phyloP scores from a whole-genome alignment of 2,329 filamentous ascomycete genomes.

The Aspergillus costaricaensis region DNA sequence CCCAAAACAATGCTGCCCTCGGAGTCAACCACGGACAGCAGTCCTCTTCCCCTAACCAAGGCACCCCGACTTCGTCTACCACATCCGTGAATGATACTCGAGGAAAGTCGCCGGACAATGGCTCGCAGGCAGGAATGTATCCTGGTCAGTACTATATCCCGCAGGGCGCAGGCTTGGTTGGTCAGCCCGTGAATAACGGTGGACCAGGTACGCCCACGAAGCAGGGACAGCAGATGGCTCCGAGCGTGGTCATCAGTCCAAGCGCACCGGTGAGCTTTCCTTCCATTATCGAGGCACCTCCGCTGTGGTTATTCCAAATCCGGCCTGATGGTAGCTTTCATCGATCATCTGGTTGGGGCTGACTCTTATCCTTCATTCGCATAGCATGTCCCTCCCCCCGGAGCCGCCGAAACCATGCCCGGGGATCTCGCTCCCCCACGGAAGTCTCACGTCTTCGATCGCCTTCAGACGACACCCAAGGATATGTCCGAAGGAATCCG shows the following conservation, averaged over 20 bases:
- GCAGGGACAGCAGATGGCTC: slow-evolving; percentile 65
- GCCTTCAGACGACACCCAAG: slow-evolving; percentile 89
- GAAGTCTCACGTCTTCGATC: slow-evolving; percentile 86
- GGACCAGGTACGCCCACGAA: slow-evolving; percentile 61
- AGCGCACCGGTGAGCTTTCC: slow-evolving; percentile 72
- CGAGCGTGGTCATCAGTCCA: slow-evolving; percentile 91
- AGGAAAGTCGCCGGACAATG: slow-evolving; percentile 67
- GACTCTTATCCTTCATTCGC: neutral
- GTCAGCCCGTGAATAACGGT: slow-evolving; percentile 51
- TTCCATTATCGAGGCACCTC: neutral
- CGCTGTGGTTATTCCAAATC: neutral
- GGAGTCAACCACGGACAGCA: slow-evolving; percentile 53
- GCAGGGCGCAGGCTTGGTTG: slow-evolving; percentile 36
- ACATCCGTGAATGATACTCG: slow-evolving; percentile 82
- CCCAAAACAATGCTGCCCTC: slow-evolving; percentile 65
- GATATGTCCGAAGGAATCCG: slow-evolving; percentile 94
- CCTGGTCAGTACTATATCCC: slow-evolving; percentile 43
- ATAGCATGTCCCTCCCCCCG: slow-evolving; percentile 88
- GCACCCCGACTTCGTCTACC: slow-evolving; percentile 84
- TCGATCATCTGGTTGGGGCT: neutral
- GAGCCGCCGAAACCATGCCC: slow-evolving; percentile 95
- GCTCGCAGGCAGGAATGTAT: slow-evolving; percentile 33
- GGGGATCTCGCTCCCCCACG: slow-evolving; percentile 94
- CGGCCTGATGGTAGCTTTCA: neutral
- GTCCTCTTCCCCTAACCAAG: slow-evolving; percentile 61